Evolutionary conservation across 305 asterid species (phyloP).

Genomic region (Caryopteris hybrid): DNA sequence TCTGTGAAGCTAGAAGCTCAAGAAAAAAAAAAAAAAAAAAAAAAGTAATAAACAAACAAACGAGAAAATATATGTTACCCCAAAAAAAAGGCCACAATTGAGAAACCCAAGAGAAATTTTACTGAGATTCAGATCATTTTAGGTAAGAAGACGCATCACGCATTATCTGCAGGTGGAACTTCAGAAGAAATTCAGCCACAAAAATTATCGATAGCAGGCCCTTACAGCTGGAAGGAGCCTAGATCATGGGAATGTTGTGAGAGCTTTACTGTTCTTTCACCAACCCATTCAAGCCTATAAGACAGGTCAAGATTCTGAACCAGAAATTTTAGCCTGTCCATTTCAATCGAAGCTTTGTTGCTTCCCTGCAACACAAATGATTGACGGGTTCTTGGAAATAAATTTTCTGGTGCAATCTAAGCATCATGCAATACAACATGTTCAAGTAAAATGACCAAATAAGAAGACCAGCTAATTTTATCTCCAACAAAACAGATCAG

Average conservation of each 20-base stretch:
- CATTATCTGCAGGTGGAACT: too few species aligned
- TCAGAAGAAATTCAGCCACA: background rate
- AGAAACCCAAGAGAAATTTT: constrained; percentile 5
- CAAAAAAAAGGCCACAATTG: constrained; percentile 11
- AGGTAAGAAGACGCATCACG: background rate
- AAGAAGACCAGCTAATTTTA: background rate
- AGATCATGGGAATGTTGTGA: constrained; percentile 69
- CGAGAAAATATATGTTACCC: background rate
- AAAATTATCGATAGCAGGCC: background rate
- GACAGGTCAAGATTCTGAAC: constrained; percentile 90
- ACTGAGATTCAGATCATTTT: constrained; percentile 10
- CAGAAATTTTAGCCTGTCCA: constrained; percentile 60
- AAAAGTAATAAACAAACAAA: background rate
- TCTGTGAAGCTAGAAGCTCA: background rate
- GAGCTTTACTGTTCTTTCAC: constrained; percentile 70
- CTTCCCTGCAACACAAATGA: constrained; percentile 44
- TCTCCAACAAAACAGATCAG: background rate
- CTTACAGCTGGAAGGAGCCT: constrained; percentile 75
- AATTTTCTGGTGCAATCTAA: background rate
- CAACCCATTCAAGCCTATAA: constrained; percentile 82
- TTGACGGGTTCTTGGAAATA: background rate
- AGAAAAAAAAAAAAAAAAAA: background rate
- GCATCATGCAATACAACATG: background rate
- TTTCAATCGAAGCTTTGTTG: constrained; percentile 45
- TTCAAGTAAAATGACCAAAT: background rate